Evolutionary conservation across 148 eudicot genomes (phyloP).

Genomic region (Vaccinium darrowii): DNA sequence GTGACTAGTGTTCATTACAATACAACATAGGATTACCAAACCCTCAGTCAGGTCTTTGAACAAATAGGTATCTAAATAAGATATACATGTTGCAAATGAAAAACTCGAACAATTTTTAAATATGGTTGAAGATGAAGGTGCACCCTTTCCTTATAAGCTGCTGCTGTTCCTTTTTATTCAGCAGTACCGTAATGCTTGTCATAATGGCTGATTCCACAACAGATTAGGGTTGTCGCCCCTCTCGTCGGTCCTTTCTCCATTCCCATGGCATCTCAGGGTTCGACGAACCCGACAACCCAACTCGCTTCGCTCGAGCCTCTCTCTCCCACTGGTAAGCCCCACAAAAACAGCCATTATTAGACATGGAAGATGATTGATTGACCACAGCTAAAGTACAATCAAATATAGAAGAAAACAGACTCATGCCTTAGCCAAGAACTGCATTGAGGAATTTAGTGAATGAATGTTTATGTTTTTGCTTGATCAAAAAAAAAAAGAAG

Average conservation of each 20-base stretch:
- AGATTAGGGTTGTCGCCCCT: background rate
- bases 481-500: too few relatives aligned
- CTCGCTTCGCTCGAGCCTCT: slow-evolving; percentile 68
- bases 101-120: too few relatives aligned
- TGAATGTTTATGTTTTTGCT: too few relatives aligned
- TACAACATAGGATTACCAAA: background rate
- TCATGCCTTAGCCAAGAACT: too few relatives aligned
- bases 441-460: too few relatives aligned
- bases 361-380: background rate
- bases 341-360: background rate
- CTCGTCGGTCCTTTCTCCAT: slow-evolving; percentile 68
- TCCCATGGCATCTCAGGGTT: slow-evolving; percentile 97
- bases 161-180: background rate
- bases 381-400: too few relatives aligned
- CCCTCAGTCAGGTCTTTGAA: background rate
- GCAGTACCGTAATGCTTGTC: background rate
- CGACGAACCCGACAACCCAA: slow-evolving; percentile 75
- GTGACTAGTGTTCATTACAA: background rate
- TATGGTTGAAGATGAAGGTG: background rate
- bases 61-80: background rate
- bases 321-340: slow-evolving; percentile 65
- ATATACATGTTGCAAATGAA: background rate
- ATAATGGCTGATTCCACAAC: background rate
- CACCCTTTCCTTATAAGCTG: background rate
- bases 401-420: too few relatives aligned